phyloP scores from a whole-genome alignment of 345 rosid species.

The Theobroma cacao region DNA sequence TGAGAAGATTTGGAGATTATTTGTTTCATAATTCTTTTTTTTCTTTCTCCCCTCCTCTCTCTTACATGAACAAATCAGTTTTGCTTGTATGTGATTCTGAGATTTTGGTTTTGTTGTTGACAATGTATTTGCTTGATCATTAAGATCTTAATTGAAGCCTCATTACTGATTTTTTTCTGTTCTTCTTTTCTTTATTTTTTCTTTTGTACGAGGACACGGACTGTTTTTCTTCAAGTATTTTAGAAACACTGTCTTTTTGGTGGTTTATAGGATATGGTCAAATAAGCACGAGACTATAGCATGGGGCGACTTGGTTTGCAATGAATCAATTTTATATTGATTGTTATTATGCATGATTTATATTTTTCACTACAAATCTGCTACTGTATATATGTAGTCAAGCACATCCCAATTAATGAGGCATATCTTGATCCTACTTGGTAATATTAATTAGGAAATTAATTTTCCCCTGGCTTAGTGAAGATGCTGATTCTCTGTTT shows the following conservation, averaged over 20 bases:
- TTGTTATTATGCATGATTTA: neutral
- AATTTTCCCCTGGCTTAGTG: neutral
- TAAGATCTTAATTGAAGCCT: neutral
- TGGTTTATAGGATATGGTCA: neutral
- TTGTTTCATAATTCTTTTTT: neutral
- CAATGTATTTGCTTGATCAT: slow-evolving; percentile 7
- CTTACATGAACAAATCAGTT: neutral
- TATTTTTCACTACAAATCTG: neutral
- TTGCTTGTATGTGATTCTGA: neutral
- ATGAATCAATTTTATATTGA: neutral
- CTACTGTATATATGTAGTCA: neutral
- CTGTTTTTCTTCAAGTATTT: neutral
- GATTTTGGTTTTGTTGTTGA: slow-evolving; percentile 8
- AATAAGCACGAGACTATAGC: neutral
- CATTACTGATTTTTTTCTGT: neutral
- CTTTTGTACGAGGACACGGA: neutral
- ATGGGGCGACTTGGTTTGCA: neutral
- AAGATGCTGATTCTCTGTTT: neutral
- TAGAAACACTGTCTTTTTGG: neutral
- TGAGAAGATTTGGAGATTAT: neutral
- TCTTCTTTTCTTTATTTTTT: neutral
- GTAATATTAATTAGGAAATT: neutral
- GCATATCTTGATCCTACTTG: neutral
- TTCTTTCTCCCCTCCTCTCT: neutral
- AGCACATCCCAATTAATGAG: neutral